Evolutionary conservation across 805 yeast species (phyloP).

Genomic region (Grigorovia transvaalensis): DNA sequence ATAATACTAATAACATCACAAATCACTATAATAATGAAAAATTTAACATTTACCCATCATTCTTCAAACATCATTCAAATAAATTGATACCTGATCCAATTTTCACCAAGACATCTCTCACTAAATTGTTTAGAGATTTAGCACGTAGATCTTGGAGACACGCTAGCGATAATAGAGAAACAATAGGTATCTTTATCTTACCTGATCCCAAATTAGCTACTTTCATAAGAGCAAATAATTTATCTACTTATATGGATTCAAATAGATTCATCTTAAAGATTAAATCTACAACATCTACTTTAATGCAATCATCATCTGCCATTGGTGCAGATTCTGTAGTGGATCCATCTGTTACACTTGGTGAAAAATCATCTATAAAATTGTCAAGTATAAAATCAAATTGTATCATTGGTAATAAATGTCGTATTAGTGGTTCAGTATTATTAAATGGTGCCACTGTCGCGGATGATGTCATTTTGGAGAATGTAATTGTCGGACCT

Average conservation of each 20-base stretch:
- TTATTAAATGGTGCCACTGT: constrained; percentile 58
- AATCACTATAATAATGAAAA: not conserved
- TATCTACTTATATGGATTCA: constrained; percentile 80
- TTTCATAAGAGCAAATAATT: constrained; percentile 69
- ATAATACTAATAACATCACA: not conserved
- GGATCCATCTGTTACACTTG: constrained; percentile 56
- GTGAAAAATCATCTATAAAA: constrained; percentile 79
- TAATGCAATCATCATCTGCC: constrained; percentile 54
- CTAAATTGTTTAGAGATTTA: constrained; percentile 69
- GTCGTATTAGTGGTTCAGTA: constrained; percentile 81
- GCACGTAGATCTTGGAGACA: constrained; percentile 92
- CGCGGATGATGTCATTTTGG: constrained; percentile 66
- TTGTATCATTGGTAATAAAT: constrained; percentile 73
- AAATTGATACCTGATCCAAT: constrained; percentile 19
- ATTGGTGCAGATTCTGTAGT: constrained; percentile 82
- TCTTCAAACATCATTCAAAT: constrained; percentile 23
- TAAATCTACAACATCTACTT: constrained; percentile 36
- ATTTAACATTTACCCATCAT: constrained; percentile 21
- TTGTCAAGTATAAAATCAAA: constrained; percentile 68
- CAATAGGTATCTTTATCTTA: constrained; percentile 58
- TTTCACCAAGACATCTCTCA: constrained; percentile 38
- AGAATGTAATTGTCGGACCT: constrained; percentile 79
- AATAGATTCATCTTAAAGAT: constrained; percentile 66
- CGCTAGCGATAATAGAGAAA: constrained; percentile 37
- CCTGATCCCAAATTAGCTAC: constrained; percentile 47